Evolutionary conservation across 371 early-diverging fungal genomes (phyloP).

Genomic region (Apophysomyces trapeziformis): DNA sequence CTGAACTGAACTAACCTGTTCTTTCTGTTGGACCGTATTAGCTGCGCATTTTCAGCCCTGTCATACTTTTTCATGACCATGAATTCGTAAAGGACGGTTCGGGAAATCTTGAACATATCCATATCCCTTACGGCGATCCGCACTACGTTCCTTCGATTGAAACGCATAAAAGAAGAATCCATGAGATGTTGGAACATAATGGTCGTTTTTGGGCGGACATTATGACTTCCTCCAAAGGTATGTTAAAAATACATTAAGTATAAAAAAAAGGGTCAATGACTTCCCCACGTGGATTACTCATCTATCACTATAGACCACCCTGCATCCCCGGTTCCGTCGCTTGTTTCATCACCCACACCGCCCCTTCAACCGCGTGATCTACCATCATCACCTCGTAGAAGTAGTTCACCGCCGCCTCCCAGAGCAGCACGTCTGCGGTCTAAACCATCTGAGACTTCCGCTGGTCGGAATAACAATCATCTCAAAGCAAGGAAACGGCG

Average conservation of each 20-base stretch:
- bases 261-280: conserved; percentile 5
- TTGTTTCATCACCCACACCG: conserved; percentile 31
- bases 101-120: conserved; percentile 34
- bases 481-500: conserved; percentile 41
- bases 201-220: conserved; percentile 43
- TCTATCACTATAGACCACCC: conserved; percentile 15
- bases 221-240: conserved; percentile 29
- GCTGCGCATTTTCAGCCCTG: conserved; percentile 41
- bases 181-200: conserved; percentile 40
- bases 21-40: background rate
- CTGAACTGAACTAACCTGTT: background rate
- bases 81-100: conserved; percentile 30
- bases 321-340: conserved; percentile 25
- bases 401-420: conserved; percentile 22
- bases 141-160: conserved; percentile 32
- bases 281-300: conserved; percentile 7
- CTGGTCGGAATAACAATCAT: conserved; percentile 11
- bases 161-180: conserved; percentile 30
- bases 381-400: conserved; percentile 22
- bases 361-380: conserved; percentile 28
- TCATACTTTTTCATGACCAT: conserved; percentile 47
- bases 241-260: background rate
- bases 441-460: conserved; percentile 9
- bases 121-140: conserved; percentile 39
- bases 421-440: conserved; percentile 15